A percentile compares a stretch with the other conserved stretches of the same genome.
phyloP scores from a whole-genome alignment of 164 flowering plant genomes.

The Piper longum region DNA sequence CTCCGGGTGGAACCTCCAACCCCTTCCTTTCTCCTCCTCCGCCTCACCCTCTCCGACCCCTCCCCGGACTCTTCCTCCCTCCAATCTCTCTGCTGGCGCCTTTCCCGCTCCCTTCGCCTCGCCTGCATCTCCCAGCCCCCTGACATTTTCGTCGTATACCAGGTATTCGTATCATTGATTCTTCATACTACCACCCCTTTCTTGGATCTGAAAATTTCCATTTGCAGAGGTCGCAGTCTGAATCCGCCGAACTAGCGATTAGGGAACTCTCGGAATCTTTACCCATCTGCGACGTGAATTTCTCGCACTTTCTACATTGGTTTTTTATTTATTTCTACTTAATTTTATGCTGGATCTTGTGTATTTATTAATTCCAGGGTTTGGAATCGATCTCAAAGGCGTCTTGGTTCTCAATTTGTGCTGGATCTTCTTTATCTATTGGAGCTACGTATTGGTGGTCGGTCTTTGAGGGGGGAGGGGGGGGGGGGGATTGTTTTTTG shows the following conservation, averaged over 20 bases:
- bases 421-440: too few relatives aligned
- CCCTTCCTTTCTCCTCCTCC: background rate
- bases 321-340: too few relatives aligned
- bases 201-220: background rate
- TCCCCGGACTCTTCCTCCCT: background rate
- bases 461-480: too few relatives aligned
- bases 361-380: too few relatives aligned
- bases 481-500: too few relatives aligned
- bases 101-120: constrained; percentile 6
- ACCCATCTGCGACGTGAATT: constrained; percentile 3
- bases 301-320: background rate
- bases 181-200: background rate
- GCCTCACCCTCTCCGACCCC: background rate
- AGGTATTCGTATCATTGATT: background rate
- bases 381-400: too few relatives aligned
- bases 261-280: constrained; percentile 3
- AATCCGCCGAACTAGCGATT: constrained; percentile 1
- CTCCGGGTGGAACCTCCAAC: background rate
- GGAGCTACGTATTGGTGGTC: too few relatives aligned
- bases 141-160: constrained; percentile 7
- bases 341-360: too few relatives aligned
- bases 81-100: constrained; percentile 9
- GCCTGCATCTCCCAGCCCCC: constrained; percentile 7
- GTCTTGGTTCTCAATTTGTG: too few relatives aligned
- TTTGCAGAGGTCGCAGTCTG: constrained; percentile 3